These are phyloP conservation scores for Acanthamoeba culbertsoni DNA, from an alignment of 208 protist species.

Conservation along the genomic window DNA sequence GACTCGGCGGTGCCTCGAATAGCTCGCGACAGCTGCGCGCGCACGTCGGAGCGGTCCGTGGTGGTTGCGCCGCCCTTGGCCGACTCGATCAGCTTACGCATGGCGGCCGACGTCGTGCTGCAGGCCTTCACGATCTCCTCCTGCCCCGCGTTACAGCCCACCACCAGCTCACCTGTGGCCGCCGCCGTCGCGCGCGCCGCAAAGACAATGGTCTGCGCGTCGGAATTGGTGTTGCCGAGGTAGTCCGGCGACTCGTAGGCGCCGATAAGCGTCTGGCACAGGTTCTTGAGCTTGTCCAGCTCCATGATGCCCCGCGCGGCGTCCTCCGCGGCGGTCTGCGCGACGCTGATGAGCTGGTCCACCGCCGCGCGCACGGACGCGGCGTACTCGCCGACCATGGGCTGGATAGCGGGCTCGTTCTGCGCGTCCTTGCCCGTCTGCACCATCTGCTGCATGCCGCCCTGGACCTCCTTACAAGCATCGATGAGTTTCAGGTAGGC, in stretches of 20 bases:
- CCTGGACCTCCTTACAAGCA: constrained; percentile 32
- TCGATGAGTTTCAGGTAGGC: constrained; percentile 41
- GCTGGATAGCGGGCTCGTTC: background rate
- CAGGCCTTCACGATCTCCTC: constrained; percentile 37
- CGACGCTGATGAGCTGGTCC: background rate
- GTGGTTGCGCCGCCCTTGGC: background rate
- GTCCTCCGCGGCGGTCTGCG: background rate
- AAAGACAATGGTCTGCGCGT: background rate
- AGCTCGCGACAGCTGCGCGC: background rate
- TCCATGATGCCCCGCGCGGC: constrained; percentile 19
- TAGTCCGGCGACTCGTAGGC: constrained; percentile 18
- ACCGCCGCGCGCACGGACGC: background rate
- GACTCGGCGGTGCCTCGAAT: background rate
- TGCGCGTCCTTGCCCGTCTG: constrained; percentile 32
- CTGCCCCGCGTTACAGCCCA: constrained; percentile 25
- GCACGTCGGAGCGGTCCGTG: background rate
- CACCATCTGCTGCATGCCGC: background rate
- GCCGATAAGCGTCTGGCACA: background rate
- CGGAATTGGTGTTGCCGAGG: background rate
- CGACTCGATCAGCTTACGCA: background rate
- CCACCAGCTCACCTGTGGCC: constrained; percentile 48
- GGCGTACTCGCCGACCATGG: background rate
- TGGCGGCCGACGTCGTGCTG: background rate
- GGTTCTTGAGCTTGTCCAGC: constrained; percentile 26
- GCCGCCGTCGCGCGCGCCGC: background rate